Evolutionary conservation across 768 basidiomycete species (phyloP).

Genomic region (Crucibulum laeve): DNA sequence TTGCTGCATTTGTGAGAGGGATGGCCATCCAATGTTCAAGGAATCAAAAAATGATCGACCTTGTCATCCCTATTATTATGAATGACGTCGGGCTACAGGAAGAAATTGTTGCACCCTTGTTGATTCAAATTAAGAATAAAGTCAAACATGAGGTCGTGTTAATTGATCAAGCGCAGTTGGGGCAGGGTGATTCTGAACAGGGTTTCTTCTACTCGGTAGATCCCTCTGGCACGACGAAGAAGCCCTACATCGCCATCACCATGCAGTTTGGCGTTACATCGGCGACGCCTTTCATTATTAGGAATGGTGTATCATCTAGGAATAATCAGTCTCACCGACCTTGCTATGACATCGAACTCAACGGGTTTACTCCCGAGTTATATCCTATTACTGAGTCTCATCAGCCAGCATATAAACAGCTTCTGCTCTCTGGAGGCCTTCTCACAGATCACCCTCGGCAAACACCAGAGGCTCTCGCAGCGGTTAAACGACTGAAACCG

Average conservation of each 20-base stretch:
- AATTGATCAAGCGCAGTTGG: too few species aligned
- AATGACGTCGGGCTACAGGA: too few species aligned
- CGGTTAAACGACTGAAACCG: neutral
- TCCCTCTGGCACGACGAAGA: too few species aligned
- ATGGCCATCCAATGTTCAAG: too few species aligned
- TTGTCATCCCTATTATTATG: too few species aligned
- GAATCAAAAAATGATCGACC: neutral
- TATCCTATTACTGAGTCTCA: neutral
- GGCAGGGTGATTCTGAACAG: too few species aligned
- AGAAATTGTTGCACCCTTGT: too few species aligned
- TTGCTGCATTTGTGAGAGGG: neutral
- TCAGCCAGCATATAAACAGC: neutral
- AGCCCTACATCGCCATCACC: neutral
- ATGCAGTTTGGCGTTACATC: neutral
- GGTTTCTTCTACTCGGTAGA: too few species aligned
- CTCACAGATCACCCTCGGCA: neutral
- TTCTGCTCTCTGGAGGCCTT: neutral
- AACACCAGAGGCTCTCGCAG: neutral
- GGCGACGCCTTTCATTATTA: too few species aligned
- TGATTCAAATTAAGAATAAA: too few species aligned
- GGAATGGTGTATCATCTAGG: neutral
- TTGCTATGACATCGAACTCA: neutral
- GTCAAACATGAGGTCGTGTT: too few species aligned
- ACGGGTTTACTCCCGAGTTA: neutral
- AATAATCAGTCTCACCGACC: neutral